Conservation (phyloP, 441 rosid species). For the Heliophila coronopifolia region DNA sequence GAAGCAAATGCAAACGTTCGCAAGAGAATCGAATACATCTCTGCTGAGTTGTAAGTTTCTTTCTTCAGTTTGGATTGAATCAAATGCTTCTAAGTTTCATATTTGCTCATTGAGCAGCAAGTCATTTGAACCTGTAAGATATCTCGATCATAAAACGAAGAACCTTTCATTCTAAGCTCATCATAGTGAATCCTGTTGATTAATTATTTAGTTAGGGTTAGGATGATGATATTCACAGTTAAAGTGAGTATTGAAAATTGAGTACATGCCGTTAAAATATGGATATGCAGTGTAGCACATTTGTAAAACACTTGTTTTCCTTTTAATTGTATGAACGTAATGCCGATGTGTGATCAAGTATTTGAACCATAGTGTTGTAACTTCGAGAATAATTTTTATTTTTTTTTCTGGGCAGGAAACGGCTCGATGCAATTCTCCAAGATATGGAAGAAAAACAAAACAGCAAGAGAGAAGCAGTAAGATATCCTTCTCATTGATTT, state of each 20-base stretch:
- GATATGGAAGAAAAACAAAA: constrained; percentile 87
- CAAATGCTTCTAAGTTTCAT: too few relatives aligned
- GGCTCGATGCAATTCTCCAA: constrained; percentile 75
- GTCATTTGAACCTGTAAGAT: not conserved
- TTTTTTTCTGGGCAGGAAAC: constrained; percentile 59
- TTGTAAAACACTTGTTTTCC: not conserved
- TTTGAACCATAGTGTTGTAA: not conserved
- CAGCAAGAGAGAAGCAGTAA: constrained; percentile 83
- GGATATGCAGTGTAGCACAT: not conserved
- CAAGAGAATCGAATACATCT: constrained; percentile 85
- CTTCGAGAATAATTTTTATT: constrained; percentile 3
- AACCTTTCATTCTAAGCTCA: not conserved
- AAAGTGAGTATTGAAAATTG: not conserved
- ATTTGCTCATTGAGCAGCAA: not conserved
- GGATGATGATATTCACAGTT: not conserved
- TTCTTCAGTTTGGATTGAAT: not conserved
- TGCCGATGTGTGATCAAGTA: constrained; percentile 1
- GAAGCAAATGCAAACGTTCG: constrained; percentile 97
- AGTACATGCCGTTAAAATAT: not conserved
- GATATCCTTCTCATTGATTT: constrained; percentile 14
- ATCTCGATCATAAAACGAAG: not conserved
- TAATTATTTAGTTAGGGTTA: not conserved
- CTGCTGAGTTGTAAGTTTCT: constrained; percentile 70
- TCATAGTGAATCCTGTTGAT: not conserved
- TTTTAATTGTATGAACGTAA: not conserved